phyloP scores from a whole-genome alignment of 75 land plant species.

The Pinus tabuliformis region DNA sequence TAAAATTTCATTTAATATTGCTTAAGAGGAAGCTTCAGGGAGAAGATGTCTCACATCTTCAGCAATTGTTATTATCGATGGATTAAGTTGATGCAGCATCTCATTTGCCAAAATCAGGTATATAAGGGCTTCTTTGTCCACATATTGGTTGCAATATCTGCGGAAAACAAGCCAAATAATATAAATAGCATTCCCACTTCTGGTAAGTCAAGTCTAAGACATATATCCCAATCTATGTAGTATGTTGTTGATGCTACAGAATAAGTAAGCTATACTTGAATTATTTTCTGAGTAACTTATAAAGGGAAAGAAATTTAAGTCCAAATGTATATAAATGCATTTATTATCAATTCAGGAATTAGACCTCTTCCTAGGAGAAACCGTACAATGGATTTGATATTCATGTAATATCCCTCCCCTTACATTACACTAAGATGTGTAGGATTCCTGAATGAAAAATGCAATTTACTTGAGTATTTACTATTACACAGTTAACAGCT shows the following conservation, averaged over 20 bases:
- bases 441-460: too few species aligned
- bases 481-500: not conserved
- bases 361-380: too few species aligned
- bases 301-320: too few species aligned
- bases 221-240: not conserved
- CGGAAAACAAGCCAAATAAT: slow-evolving; percentile 3
- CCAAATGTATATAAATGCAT: too few species aligned
- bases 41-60: slow-evolving; percentile 73
- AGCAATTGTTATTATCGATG: slow-evolving; percentile 90
- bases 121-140: slow-evolving; percentile 79
- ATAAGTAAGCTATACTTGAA: too few species aligned
- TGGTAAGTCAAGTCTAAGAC: not conserved
- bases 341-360: too few species aligned
- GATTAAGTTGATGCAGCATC: slow-evolving; percentile 83
- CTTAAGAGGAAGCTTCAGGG: not conserved
- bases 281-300: too few species aligned
- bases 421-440: too few species aligned
- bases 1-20: not conserved
- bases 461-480: too few species aligned
- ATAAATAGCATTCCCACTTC: not conserved
- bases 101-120: slow-evolving; percentile 94
- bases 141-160: slow-evolving; percentile 97
- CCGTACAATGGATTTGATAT: too few species aligned
- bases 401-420: too few species aligned
- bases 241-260: not conserved